Conservation (phyloP, 1,284 basidiomycete species). For the Pseudozyma sp. region DNA sequence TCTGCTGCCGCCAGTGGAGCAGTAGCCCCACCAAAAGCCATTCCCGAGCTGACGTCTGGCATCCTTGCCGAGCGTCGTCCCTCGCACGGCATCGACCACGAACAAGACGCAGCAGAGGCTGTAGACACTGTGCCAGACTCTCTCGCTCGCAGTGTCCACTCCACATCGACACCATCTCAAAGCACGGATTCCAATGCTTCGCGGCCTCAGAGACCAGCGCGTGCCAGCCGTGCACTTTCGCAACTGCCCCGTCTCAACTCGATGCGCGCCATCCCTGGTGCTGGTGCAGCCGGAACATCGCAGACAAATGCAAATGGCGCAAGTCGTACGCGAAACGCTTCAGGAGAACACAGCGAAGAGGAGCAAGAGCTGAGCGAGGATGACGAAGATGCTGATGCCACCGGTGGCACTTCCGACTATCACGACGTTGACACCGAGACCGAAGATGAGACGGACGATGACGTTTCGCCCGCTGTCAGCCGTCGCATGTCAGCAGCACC, state of each 20-base stretch:
- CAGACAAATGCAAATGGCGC: slow-evolving; percentile 2
- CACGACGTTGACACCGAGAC: slow-evolving; percentile 43
- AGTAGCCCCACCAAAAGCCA: slow-evolving; percentile 11
- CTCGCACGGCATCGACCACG: slow-evolving; percentile 51
- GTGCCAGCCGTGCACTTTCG: slow-evolving; percentile 45
- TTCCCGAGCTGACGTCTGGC: slow-evolving; percentile 12
- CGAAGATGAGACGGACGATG: slow-evolving; percentile 52
- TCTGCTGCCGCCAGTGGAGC: slow-evolving; percentile 11
- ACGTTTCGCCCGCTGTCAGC: slow-evolving; percentile 29
- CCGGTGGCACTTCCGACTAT: slow-evolving; percentile 38
- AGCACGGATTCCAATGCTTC: slow-evolving; percentile 18
- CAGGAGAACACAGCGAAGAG: slow-evolving; percentile 44
- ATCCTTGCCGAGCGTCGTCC: slow-evolving; percentile 27
- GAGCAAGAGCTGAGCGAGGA: slow-evolving; percentile 50
- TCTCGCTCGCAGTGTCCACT: not conserved
- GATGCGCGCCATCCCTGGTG: slow-evolving; percentile 32
- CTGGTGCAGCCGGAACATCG: slow-evolving; percentile 7
- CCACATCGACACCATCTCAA: slow-evolving; percentile 2
- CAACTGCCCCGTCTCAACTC: slow-evolving; percentile 61
- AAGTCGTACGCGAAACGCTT: slow-evolving; percentile 18
- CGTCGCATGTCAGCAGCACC: slow-evolving; percentile 29
- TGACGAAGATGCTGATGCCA: slow-evolving; percentile 36
- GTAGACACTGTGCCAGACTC: slow-evolving; percentile 22
- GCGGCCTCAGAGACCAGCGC: slow-evolving; percentile 17
- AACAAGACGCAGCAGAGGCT: slow-evolving; percentile 46